These are phyloP conservation scores for Neurospora cerealis DNA, from an alignment of 495 filamentous ascomycete genomes.

Conservation along the genomic window DNA sequence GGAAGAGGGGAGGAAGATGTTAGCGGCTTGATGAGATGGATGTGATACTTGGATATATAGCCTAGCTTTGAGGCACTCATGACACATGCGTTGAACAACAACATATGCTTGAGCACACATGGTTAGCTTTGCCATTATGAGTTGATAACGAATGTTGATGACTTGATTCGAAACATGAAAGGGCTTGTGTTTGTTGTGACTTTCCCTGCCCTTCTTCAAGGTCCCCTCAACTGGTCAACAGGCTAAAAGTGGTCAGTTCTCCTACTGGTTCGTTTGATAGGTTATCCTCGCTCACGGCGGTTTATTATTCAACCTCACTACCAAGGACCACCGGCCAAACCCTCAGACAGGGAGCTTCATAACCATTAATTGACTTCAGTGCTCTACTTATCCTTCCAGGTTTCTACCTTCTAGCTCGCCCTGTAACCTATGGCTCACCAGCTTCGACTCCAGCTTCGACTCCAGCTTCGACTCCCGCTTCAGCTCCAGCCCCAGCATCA, in stretches of 20 bases:
- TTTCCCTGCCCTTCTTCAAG: not conserved
- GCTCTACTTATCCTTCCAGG: not conserved
- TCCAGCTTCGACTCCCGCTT: no score
- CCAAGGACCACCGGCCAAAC: accelerated
- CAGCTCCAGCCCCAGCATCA: not conserved
- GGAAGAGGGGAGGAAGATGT: not conserved
- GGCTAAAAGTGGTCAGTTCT: no score
- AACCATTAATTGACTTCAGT: not conserved
- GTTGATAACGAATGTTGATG: not conserved
- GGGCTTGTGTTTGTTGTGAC: no score
- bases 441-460: not conserved
- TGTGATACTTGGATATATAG: not conserved
- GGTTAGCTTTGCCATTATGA: not conserved
- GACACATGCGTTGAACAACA: no score
- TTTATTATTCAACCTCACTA: not conserved
- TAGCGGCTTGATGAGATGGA: not conserved
- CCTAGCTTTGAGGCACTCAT: no score
- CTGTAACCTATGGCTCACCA: not conserved
- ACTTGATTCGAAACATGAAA: not conserved
- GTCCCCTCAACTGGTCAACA: no score
- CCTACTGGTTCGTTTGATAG: no score
- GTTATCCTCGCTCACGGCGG: not conserved
- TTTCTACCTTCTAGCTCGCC: not conserved
- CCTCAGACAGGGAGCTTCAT: not conserved
- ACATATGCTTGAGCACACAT: not conserved